Base-by-base conservation (phyloP, 768 basidiomycete genomes). In the Filobasidium floriforme region DNA sequence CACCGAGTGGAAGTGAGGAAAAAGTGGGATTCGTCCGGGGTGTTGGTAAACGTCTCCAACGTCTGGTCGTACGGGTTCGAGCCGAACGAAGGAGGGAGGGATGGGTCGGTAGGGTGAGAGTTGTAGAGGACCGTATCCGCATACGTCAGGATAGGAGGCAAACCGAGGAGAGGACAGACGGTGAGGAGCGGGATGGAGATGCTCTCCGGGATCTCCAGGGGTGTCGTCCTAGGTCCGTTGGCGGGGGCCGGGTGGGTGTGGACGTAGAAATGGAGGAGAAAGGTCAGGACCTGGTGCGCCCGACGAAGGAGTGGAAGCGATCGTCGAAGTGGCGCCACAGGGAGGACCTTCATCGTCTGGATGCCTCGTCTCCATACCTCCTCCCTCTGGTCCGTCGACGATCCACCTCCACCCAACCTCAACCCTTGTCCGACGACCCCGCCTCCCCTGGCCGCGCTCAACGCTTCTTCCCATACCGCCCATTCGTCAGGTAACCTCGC, bases 41-140 rank as follows among this genome's bases (percentile, higher is more conserved):
- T 88, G 24, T 84, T 83, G 0, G 93, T 92, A 80, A 96, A 94
- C 5, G 73, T 76, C 15, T 71, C 72, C 46, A 77, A 52, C 40
- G 74, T 73, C 1, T 66, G 62, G 44, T 72, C 71, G 51, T 83
- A 83, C 60, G 92, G 81, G 72, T 90, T 97, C 24, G 61, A 24
- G 12, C 44, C 22, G 19, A 66, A 54, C 40, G 73, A 67, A 7
- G 73, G 71, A 11, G 72, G 49, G 7, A 54, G 19, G 26, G 64
- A n/a, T 2, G 74, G 72, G 52, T 73, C 64, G 40, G 41, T n/a
- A 7, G 77, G 72, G 26, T 70, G 71, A 61, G 77, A 82, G 76
- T 94, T 94, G 80, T 92, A 96, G 29, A 96, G 83, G 9, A 96
- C 92, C 32, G 87, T 88, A 75, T 94, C 92, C 11, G 92, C 87